Percentiles rank a stretch among this genome's conserved stretches.
Evolutionary conservation across 345 rosid species (phyloP).

Genomic region (Kandelia obovata): DNA sequence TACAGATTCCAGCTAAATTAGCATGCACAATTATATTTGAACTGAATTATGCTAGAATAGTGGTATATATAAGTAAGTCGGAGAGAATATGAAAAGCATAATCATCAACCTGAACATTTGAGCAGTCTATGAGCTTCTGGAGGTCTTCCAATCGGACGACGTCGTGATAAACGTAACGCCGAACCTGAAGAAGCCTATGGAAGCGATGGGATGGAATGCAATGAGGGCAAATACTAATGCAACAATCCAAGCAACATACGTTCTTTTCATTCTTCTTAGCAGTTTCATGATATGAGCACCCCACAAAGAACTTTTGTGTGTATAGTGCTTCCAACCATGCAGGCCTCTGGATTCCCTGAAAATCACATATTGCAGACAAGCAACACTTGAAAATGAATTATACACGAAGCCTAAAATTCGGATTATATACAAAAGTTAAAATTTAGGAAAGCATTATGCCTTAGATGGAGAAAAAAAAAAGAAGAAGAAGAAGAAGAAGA

Average conservation of each 20-base stretch:
- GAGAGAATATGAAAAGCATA: too few relatives aligned
- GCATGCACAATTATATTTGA: neutral
- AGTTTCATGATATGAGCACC: conserved; percentile 65
- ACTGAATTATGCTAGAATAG: conserved; percentile 12
- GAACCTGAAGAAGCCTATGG: conserved; percentile 89
- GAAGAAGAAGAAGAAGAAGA: too few relatives aligned
- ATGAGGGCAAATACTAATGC: conserved; percentile 89
- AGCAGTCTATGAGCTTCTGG: conserved; percentile 84
- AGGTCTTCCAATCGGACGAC: conserved; percentile 95
- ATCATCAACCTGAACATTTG: conserved; percentile 72
- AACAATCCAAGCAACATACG: conserved; percentile 86
- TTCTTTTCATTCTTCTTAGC: conserved; percentile 94
- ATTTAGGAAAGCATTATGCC: neutral
- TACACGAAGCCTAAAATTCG: neutral
- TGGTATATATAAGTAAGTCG: neutral
- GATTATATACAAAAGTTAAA: neutral
- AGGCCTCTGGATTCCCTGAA: conserved; percentile 71
- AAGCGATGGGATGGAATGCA: conserved; percentile 83
- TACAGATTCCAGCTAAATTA: neutral
- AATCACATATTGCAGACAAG: neutral
- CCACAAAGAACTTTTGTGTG: conserved; percentile 72
- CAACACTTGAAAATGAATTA: neutral
- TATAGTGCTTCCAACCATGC: conserved; percentile 95
- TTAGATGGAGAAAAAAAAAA: neutral
- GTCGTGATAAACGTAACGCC: conserved; percentile 93